Conservation (phyloP, 1,139 yeast genomes). For the Pichia sp. region DNA sequence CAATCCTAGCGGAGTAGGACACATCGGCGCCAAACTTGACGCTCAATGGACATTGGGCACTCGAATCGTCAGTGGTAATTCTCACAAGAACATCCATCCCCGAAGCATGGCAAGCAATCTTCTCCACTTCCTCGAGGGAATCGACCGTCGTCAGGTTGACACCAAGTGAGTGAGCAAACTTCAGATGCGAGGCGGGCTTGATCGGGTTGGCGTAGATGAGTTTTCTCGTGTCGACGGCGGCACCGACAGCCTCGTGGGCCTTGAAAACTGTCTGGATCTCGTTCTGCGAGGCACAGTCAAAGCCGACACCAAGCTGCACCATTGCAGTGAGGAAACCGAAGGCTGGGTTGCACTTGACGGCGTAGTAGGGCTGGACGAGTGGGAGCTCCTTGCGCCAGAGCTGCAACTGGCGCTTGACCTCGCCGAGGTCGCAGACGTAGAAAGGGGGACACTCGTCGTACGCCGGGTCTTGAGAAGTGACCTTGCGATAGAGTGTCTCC, state of each 20-base stretch:
- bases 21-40: conserved; percentile 85
- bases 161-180: conserved; percentile 55
- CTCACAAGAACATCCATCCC: conserved; percentile 59
- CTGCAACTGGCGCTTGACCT: conserved; percentile 54
- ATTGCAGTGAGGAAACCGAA: conserved; percentile 53
- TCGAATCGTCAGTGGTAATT: conserved; percentile 84
- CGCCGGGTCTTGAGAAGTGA: not conserved
- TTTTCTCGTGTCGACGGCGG: conserved; percentile 55
- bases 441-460: conserved; percentile 69
- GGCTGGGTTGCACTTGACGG: conserved; percentile 91
- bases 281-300: conserved; percentile 89
- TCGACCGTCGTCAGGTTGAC: conserved; percentile 85
- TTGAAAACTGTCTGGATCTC: conserved; percentile 70
- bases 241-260: conserved; percentile 6
- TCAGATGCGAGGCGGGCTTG: conserved; percentile 75
- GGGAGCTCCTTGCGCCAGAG: conserved; percentile 69
- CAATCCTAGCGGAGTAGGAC: conserved; percentile 49
- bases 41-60: conserved; percentile 82
- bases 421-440: conserved; percentile 82
- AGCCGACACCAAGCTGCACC: conserved; percentile 61
- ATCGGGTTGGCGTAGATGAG: conserved; percentile 94
- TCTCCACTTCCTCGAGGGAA: conserved; percentile 77
- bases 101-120: conserved; percentile 65
- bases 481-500: conserved; percentile 5
- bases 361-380: conserved; percentile 77